phyloP scores from a whole-genome alignment of 768 basidiomycete genomes.

The Mycena galericulata region DNA sequence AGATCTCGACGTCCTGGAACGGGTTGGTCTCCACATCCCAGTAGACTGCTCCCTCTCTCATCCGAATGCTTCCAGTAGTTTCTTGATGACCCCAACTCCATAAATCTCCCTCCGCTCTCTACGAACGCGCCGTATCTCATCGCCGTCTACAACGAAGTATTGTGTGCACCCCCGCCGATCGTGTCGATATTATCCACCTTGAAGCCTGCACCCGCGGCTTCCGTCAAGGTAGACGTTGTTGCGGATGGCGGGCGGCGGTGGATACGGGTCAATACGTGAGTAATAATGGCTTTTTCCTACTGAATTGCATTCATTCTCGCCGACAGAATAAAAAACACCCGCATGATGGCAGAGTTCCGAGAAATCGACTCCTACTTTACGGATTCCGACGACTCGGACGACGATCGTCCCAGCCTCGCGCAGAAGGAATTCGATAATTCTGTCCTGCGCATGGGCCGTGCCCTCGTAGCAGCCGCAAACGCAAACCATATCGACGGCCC shows the following conservation, averaged over 20 bases:
- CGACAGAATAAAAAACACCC: conserved; percentile 78
- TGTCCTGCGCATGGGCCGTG: conserved; percentile 75
- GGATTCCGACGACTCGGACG: conserved; percentile 63
- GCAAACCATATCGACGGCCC: conserved; percentile 62
- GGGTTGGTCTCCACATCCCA: conserved; percentile 20
- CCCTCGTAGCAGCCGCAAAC: conserved; percentile 73
- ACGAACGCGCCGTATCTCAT: conserved; percentile 80
- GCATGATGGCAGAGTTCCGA: conserved; percentile 82
- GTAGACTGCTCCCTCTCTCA: conserved; percentile 28
- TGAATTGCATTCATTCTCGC: neutral
- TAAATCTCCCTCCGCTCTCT: conserved; percentile 63
- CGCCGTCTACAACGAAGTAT: conserved; percentile 85
- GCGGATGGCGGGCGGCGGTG: conserved; percentile 80
- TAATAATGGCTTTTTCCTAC: conserved; percentile 36
- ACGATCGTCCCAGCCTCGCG: conserved; percentile 57
- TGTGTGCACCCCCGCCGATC: conserved; percentile 69
- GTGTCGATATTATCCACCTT: conserved; percentile 59
- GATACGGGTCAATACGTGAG: conserved; percentile 91
- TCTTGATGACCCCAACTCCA: conserved; percentile 60
- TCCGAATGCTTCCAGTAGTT: conserved; percentile 67
- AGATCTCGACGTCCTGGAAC: conserved; percentile 33
- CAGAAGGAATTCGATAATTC: conserved; percentile 78
- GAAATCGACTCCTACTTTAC: conserved; percentile 88
- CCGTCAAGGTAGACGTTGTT: conserved; percentile 85
- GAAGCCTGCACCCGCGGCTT: conserved; percentile 42